Percentiles rank a stretch among this genome's conserved stretches.
Evolutionary conservation across 352 stramenopile genomes (phyloP).

Genomic region (Phytophthora fragariae): DNA sequence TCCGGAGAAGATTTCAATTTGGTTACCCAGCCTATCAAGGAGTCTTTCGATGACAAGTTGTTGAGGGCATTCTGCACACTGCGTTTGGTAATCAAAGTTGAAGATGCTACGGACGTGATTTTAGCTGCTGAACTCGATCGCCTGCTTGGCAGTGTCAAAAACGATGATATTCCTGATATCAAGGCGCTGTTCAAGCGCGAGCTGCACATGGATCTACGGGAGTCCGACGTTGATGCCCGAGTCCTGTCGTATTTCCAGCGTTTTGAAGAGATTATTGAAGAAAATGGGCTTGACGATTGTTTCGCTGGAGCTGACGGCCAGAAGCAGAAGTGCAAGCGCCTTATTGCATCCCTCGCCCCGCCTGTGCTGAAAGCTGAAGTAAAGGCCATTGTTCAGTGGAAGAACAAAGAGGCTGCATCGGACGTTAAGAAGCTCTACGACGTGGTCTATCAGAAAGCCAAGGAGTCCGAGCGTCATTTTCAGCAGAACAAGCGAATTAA

Average conservation of each 20-base stretch:
- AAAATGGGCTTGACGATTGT: not conserved
- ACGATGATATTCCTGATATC: not conserved
- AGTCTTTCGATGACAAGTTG: not conserved
- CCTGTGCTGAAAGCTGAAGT: not conserved
- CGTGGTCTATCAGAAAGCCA: not conserved
- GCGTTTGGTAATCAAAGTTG: not conserved
- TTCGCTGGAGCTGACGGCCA: not conserved
- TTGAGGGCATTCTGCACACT: not conserved
- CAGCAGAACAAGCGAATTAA: conserved; percentile 1
- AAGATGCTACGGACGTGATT: not conserved
- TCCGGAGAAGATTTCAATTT: not conserved
- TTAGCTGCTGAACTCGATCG: not conserved
- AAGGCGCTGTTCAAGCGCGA: not conserved
- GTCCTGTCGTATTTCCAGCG: not conserved
- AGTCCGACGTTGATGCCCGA: not conserved
- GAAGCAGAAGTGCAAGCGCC: not conserved
- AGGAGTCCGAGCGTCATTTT: not conserved
- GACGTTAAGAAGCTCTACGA: not conserved
- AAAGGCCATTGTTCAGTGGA: not conserved
- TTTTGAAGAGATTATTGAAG: not conserved
- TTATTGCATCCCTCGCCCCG: not conserved
- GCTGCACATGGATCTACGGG: not conserved
- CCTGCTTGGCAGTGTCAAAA: not conserved
- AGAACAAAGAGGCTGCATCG: not conserved
- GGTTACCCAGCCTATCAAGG: not conserved